Conservation (phyloP, 108 stramenopile genomes). For the Halocafeteria seosinensis region DNA sequence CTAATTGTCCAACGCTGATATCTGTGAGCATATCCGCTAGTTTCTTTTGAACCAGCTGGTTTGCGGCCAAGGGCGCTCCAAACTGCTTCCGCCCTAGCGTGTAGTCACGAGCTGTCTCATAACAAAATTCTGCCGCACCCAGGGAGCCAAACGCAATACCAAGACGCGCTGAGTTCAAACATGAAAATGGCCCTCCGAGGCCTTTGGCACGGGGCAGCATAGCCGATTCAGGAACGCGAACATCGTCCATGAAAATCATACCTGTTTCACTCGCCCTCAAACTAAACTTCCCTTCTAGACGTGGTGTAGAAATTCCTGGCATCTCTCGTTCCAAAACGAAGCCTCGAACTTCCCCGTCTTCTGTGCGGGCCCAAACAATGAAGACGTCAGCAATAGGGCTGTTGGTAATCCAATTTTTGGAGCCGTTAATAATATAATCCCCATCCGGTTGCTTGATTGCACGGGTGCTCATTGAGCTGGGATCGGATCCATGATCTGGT, state of each 20-base stretch:
- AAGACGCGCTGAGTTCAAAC: constrained; percentile 80
- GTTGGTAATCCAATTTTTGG: constrained; percentile 94
- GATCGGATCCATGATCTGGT: constrained; percentile 82
- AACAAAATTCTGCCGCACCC: constrained; percentile 79
- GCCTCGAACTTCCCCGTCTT: constrained; percentile 55
- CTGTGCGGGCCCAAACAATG: constrained; percentile 65
- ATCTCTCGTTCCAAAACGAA: constrained; percentile 61
- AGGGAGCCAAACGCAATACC: constrained; percentile 80
- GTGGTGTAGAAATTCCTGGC: constrained; percentile 48
- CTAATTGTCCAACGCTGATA: constrained; percentile 24
- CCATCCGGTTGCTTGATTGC: constrained; percentile 49
- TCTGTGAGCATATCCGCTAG: constrained; percentile 79
- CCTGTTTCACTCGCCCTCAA: constrained; percentile 67
- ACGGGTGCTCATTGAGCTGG: constrained; percentile 65
- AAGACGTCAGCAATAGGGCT: constrained; percentile 77
- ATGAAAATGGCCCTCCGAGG: constrained; percentile 56
- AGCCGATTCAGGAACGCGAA: constrained; percentile 35
- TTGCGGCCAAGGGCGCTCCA: constrained; percentile 71
- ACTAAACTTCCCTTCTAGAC: constrained; percentile 71
- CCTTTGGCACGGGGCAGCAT: constrained; percentile 28
- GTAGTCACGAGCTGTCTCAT: constrained; percentile 60
- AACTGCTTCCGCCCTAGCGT: constrained; percentile 62
- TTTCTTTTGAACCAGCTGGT: constrained; percentile 82
- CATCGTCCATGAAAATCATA: constrained; percentile 77
- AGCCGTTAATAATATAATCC: constrained; percentile 51